Evolutionary conservation across 1,139 yeast species (phyloP).

Genomic region (Sugiyamaella xylanicola): DNA sequence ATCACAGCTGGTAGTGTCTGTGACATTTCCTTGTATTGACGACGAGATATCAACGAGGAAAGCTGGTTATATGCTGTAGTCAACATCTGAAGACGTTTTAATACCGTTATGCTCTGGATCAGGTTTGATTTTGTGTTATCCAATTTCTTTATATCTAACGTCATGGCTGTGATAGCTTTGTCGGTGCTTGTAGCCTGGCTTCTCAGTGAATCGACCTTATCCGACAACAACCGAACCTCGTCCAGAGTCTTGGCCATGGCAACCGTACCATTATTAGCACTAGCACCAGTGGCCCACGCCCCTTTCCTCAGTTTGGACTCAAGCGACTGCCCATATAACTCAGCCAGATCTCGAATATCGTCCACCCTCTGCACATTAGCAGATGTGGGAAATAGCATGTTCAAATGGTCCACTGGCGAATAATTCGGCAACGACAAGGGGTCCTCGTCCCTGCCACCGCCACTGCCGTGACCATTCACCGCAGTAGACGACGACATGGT

Average conservation of each 20-base stretch:
- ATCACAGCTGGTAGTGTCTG: conserved; percentile 74
- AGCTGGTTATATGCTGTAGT: conserved; percentile 75
- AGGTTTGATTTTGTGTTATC: conserved; percentile 84
- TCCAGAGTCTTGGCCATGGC: conserved; percentile 28
- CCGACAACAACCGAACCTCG: conserved; percentile 46
- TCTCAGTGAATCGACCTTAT: conserved; percentile 50
- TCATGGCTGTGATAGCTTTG: conserved; percentile 64
- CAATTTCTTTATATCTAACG: conserved; percentile 72
- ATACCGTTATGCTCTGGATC: conserved; percentile 78
- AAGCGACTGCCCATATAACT: conserved; percentile 52
- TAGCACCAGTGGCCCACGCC: conserved; percentile 33
- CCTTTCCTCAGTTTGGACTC: conserved; percentile 42
- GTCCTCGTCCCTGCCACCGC: not conserved
- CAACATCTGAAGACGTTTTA: conserved; percentile 85
- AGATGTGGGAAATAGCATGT: conserved; percentile 38
- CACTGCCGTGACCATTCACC: not conserved
- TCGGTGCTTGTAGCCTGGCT: conserved; percentile 60
- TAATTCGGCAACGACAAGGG: conserved; percentile 36
- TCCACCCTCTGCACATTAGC: conserved; percentile 29
- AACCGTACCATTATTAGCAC: not conserved
- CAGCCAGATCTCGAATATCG: conserved; percentile 34
- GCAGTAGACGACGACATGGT: conserved; percentile 6
- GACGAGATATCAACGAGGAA: conserved; percentile 49
- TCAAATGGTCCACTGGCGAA: conserved; percentile 47
- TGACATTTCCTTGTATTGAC: conserved; percentile 66